Conservation (phyloP, 768 basidiomycete species). For the Russula lepida region DNA sequence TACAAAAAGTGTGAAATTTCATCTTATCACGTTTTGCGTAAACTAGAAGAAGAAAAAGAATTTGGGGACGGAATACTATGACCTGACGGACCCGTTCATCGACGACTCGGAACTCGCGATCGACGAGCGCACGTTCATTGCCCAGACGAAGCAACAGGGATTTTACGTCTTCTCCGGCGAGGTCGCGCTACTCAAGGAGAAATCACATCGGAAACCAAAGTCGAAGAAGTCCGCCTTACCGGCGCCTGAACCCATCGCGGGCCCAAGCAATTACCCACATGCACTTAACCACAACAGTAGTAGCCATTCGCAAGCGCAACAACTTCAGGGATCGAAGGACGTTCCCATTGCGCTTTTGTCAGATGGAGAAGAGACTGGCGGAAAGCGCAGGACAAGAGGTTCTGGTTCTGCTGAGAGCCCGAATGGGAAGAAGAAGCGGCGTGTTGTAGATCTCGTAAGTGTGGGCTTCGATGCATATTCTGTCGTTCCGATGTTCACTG, state of each 20-base stretch:
- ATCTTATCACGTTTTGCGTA: neutral
- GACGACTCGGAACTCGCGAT: slow-evolving; percentile 92
- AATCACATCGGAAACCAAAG: slow-evolving; percentile 26
- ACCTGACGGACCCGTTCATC: slow-evolving; percentile 87
- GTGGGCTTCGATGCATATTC: neutral
- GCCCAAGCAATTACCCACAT: slow-evolving; percentile 18
- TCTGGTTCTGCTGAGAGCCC: slow-evolving; percentile 6
- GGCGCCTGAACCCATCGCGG: slow-evolving; percentile 17
- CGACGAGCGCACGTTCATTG: slow-evolving; percentile 86
- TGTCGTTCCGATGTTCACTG: neutral
- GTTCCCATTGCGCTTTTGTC: slow-evolving; percentile 40
- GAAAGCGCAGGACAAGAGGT: slow-evolving; percentile 11
- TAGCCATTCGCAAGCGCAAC: slow-evolving; percentile 3
- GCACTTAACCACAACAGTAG: neutral
- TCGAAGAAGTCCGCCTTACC: slow-evolving; percentile 17
- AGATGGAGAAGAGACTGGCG: slow-evolving; percentile 30
- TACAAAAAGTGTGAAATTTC: too few species aligned
- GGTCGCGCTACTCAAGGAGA: slow-evolving; percentile 79
- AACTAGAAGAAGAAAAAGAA: slow-evolving; percentile 35
- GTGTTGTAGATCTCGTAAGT: slow-evolving; percentile 57
- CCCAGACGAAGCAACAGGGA: slow-evolving; percentile 84
- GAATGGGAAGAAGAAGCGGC: slow-evolving; percentile 56
- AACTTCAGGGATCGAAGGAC: slow-evolving; percentile 39
- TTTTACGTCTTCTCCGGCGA: slow-evolving; percentile 90
- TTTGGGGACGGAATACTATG: slow-evolving; percentile 71